Conservation (phyloP, 768 basidiomycete genomes). For the Rhodotorula kratochvilovae region DNA sequence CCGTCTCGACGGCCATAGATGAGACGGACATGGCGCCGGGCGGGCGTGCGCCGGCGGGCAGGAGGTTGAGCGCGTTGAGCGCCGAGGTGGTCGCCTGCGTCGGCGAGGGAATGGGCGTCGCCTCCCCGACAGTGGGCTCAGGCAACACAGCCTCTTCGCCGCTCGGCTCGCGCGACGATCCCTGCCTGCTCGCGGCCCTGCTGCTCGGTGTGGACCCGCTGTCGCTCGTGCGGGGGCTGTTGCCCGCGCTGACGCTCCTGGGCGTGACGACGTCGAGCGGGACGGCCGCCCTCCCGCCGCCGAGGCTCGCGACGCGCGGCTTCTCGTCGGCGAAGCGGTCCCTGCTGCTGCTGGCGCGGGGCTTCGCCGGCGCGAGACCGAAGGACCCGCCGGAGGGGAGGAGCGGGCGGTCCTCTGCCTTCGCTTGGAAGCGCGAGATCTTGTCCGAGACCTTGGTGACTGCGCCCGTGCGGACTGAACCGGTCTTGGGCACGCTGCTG, state of each 20-base stretch:
- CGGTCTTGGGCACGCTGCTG: not conserved
- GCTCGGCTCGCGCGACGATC: not conserved
- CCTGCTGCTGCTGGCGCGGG: not conserved
- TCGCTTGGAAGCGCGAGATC: slow-evolving; percentile 22
- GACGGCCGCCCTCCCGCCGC: slow-evolving; percentile 23
- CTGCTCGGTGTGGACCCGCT: not conserved
- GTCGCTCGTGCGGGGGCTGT: not conserved
- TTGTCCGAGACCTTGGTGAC: slow-evolving; percentile 15
- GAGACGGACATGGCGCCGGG: slow-evolving; percentile 29
- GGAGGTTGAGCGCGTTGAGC: not conserved
- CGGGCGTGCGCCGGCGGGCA: slow-evolving; percentile 15
- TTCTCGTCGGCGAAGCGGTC: slow-evolving; percentile 6
- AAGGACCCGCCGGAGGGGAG: slow-evolving; percentile 21
- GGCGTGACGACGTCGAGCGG: slow-evolving; percentile 29
- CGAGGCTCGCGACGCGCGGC: slow-evolving; percentile 24
- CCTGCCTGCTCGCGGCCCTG: not conserved
- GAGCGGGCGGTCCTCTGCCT: slow-evolving; percentile 16
- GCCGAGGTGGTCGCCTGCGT: not conserved
- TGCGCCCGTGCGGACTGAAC: slow-evolving; percentile 6
- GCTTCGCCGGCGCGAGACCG: slow-evolving; percentile 4
- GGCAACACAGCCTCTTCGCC: not conserved
- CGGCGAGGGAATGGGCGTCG: slow-evolving; percentile 4
- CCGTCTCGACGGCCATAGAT: slow-evolving; percentile 32
- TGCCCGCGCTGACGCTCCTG: slow-evolving; percentile 11
- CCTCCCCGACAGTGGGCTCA: not conserved